A percentile compares a stretch with the other conserved stretches of the same genome.
These are phyloP conservation scores for Pterocarpus macrocarpus DNA, from an alignment of 306 rosid species.

Conservation along the genomic window DNA sequence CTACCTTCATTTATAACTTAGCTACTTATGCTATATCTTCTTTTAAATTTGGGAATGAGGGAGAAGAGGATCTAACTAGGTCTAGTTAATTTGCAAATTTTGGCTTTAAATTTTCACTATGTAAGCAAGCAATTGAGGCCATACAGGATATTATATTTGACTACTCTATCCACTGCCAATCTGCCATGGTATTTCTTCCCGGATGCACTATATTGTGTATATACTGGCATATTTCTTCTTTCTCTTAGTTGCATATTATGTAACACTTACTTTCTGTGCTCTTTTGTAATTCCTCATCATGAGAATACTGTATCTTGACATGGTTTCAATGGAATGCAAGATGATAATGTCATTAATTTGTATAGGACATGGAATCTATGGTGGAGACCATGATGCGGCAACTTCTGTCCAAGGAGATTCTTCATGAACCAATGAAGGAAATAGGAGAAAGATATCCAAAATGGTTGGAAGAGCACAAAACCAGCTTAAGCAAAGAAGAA, in stretches of 20 bases:
- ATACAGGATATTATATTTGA: conserved; percentile 15
- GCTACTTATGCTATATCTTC: background rate
- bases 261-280: background rate
- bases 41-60: conserved; percentile 13
- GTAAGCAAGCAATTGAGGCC: conserved; percentile 16
- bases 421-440: conserved; percentile 97
- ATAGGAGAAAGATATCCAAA: conserved; percentile 95
- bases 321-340: conserved; percentile 26
- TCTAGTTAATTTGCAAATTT: background rate
- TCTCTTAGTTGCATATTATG: background rate
- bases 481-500: conserved; percentile 81
- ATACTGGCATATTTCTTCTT: background rate
- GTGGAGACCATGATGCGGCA: conserved; percentile 98
- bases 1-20: conserved; percentile 3
- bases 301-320: background rate
- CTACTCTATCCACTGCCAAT: background rate
- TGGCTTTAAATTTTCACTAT: background rate
- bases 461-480: conserved; percentile 91
- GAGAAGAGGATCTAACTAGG: background rate
- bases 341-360: conserved; percentile 28
- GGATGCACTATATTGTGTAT: background rate
- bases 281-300: background rate
- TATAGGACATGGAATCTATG: conserved; percentile 86
- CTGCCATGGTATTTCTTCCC: background rate
- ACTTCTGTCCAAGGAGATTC: conserved; percentile 94